Base-by-base conservation (phyloP, 2,329 filamentous ascomycete genomes). In the Fusarium avenaceum region DNA sequence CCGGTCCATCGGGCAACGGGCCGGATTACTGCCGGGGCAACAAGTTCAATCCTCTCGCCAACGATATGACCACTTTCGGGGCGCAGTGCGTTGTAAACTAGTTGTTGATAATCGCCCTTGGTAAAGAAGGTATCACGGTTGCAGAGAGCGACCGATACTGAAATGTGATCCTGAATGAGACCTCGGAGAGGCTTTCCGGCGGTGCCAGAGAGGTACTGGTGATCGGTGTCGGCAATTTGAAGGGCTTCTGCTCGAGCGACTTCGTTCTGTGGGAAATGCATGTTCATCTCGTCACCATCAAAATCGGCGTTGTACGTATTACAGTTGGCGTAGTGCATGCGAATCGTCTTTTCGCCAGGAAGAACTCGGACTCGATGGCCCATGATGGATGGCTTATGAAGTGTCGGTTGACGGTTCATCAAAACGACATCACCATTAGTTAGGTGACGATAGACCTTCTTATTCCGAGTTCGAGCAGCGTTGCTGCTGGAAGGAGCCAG, bases 221-320 rank as follows among this genome's bases (percentile, higher is more conserved):
- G 94, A 77, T 99, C 95, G 4, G 96, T 97, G 77, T 98, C 95
- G 38, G 96, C 96, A 74, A 99, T 90, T 71, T 94, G 92, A 71
- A 97, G 86, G 3, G 96, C 96, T 81, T 99, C 96, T 3, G 95
- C 92, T 72, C 96, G 87, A 17, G 96, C 96, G 69, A 98, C 85
- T 77, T 98, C 96, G 72, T 97, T 98, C 74, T 99, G 96, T 2
- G 96, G 96, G 76, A 99, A 98, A 80, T 99, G 96, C 94, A 99
- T 96, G 79, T 99, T 99, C 96, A 99, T 99, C 80, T 99, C 96
- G 77, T 99, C 96, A 79, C 96, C 96, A 76, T 99, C 96, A 76
- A 99, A 99, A 85, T 99, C 96, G 32, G 96, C 96, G 74, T 99
- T 99, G 85, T 99, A 99, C 1, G 96, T 97, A 76, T 99, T 99